Percentiles rank a stretch among this genome's conserved stretches.
These are phyloP conservation scores for Candida neerlandica DNA, from an alignment of 1,139 yeast genomes.

Conservation along the genomic window DNA sequence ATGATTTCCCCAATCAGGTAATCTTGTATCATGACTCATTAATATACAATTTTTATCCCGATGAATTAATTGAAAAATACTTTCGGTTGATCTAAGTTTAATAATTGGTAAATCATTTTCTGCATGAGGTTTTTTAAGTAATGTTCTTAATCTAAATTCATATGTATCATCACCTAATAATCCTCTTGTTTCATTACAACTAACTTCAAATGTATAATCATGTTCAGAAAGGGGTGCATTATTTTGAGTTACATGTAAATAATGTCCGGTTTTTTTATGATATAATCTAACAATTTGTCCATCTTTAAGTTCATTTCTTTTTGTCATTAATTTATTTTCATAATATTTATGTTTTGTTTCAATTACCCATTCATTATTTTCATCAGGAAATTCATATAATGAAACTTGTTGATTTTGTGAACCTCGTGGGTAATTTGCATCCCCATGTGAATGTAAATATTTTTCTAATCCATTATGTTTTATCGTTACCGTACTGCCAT, in stretches of 20 bases:
- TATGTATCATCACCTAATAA: slow-evolving; percentile 53
- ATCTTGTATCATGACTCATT: slow-evolving; percentile 58
- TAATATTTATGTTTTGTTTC: slow-evolving; percentile 44
- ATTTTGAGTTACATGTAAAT: slow-evolving; percentile 57
- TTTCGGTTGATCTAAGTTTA: slow-evolving; percentile 52
- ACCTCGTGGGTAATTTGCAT: slow-evolving; percentile 53
- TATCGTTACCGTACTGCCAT: slow-evolving; percentile 67
- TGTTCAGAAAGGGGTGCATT: slow-evolving; percentile 81
- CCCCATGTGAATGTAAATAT: slow-evolving; percentile 73
- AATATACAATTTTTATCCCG: slow-evolving; percentile 62
- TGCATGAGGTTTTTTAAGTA: slow-evolving; percentile 29
- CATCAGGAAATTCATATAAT: slow-evolving; percentile 52
- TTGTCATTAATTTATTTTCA: slow-evolving; percentile 29
- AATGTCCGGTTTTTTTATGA: slow-evolving; percentile 62
- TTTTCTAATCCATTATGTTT: slow-evolving; percentile 65
- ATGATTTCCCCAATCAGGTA: slow-evolving; percentile 70
- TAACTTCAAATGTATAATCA: slow-evolving; percentile 76
- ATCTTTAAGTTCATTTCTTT: slow-evolving; percentile 43
- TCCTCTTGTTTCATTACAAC: slow-evolving; percentile 58
- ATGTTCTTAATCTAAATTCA: slow-evolving; percentile 50
- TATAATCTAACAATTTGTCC: slow-evolving; percentile 58
- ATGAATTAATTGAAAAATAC: slow-evolving; percentile 62
- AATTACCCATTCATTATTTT: slow-evolving; percentile 67
- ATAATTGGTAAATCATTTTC: slow-evolving; percentile 36
- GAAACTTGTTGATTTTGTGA: slow-evolving; percentile 72